phyloP scores from a whole-genome alignment of 164 flowering plant species.

The Cinnamomum micranthum region DNA sequence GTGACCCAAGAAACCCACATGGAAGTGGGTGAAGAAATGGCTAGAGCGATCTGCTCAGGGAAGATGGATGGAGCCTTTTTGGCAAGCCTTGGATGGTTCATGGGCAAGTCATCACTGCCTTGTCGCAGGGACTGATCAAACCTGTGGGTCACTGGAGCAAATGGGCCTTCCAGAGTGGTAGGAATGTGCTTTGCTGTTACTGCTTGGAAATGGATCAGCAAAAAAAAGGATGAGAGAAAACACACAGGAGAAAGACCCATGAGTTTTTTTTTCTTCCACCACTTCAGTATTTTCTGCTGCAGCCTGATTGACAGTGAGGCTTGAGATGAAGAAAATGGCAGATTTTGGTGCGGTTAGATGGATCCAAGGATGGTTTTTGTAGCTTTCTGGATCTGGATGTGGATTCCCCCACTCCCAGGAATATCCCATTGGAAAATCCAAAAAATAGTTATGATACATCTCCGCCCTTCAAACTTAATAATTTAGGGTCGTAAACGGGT shows the following conservation, averaged over 20 bases:
- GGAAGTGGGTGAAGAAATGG: slow-evolving; percentile 69
- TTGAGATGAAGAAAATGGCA: background rate
- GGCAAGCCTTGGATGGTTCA: slow-evolving; percentile 59
- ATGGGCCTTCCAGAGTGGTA: slow-evolving; percentile 85
- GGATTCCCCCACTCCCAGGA: too few species aligned
- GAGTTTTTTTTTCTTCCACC: background rate
- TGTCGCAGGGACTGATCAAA: slow-evolving; percentile 64
- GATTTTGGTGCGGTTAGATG: background rate
- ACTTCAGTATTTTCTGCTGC: background rate
- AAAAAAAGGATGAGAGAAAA: background rate
- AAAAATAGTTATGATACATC: background rate
- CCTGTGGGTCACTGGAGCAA: slow-evolving; percentile 55
- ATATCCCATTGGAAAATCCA: slow-evolving; percentile 6
- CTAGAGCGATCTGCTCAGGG: slow-evolving; percentile 83
- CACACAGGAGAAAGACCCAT: slow-evolving; percentile 8
- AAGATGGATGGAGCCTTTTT: slow-evolving; percentile 53
- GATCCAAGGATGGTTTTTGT: background rate
- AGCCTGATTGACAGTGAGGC: background rate
- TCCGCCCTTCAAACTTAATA: too few species aligned
- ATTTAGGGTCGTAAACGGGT: too few species aligned
- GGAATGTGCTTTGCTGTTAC: slow-evolving; percentile 35
- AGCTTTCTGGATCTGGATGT: background rate
- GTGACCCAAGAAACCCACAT: slow-evolving; percentile 96
- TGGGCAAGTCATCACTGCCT: slow-evolving; percentile 81
- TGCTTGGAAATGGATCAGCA: background rate